Base-by-base conservation (phyloP, 2,329 filamentous ascomycete species). In the Talaromyces sp. region DNA sequence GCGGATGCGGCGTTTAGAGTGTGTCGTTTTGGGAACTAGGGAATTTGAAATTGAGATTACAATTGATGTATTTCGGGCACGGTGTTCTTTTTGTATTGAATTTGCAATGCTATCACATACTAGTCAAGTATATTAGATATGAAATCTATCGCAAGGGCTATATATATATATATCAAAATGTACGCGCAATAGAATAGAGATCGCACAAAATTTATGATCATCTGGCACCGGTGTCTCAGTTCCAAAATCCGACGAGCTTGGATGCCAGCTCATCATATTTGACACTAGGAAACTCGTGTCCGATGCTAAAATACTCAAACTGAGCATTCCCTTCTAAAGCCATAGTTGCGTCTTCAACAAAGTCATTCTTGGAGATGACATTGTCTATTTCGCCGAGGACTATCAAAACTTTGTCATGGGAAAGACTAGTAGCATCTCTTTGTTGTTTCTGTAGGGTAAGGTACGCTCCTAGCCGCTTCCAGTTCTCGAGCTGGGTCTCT, bases 261-360 rank as follows among this genome's bases (percentile, higher is more conserved):
- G 79, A 72, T 1, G 85, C 86, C 61, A 91, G 81, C 60, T 86
- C 82, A 9, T 79, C 76, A 2, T 84, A 85, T 61, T 82, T 82
- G 12, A 84, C 84, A 65, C 91, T 86, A 0, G 86, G 87, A 63
- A 92, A 78, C 68, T 91, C 89, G 70, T 92, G 90, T 0, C 88
- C 89, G 4, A 84, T 87, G 28, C 85, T 80, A 16, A 91, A 68
- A 28, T 84, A 75, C 50, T 81, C 77, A 56, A 87, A 81, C 61
- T 84, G 79, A 3, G 88, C 81, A 61, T 88, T 85, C 28, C 78
- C 74, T 2, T 87, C 86, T 27, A 92, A 72, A 14, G 83, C 81
- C 10, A 76, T 75, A 9, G 75, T 79, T 2, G 84, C 85, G 73
- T 92, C 90, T 52, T 84, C 81, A 1, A 84, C 75, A 28, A 87